A percentile compares a stretch with the other conserved stretches of the same genome.
Evolutionary conservation across 163 green algal species (phyloP).

Genomic region (Chlorella variabilis): DNA sequence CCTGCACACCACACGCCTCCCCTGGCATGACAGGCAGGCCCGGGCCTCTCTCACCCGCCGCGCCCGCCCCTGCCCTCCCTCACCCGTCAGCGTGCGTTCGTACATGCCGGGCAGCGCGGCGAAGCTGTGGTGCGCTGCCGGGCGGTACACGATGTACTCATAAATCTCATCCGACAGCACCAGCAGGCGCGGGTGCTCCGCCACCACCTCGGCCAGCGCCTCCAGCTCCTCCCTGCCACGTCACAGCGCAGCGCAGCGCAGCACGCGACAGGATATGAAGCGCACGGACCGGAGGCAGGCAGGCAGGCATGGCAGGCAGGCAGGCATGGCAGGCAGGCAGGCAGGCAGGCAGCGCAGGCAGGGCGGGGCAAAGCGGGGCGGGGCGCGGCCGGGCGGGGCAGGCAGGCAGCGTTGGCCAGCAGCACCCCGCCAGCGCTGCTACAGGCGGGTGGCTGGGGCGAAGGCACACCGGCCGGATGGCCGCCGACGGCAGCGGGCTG

Average conservation of each 20-base stretch:
- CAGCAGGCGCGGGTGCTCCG: conserved; percentile 88
- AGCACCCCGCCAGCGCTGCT: too few relatives aligned
- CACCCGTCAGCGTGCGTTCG: conserved; percentile 78
- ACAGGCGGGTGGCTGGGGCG: too few relatives aligned
- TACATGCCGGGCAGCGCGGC: conserved; percentile 88
- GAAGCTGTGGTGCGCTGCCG: conserved; percentile 85
- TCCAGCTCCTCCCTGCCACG: conserved; percentile 65
- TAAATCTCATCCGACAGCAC: conserved; percentile 99
- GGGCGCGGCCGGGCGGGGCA: too few relatives aligned
- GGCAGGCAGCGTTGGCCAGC: too few relatives aligned
- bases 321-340: neutral
- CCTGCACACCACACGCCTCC: too few relatives aligned
- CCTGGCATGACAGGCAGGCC: too few relatives aligned
- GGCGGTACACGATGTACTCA: conserved; percentile 96
- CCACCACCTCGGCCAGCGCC: conserved; percentile 86
- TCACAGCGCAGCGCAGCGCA: neutral
- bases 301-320: neutral
- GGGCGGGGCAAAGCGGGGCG: too few relatives aligned
- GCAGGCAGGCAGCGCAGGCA: neutral
- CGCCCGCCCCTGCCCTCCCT: too few relatives aligned
- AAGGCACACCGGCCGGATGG: too few relatives aligned
- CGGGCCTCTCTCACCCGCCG: too few relatives aligned
- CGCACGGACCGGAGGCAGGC: neutral
- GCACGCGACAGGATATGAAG: too few relatives aligned
- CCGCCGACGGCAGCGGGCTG: too few relatives aligned